These are phyloP conservation scores for Candida frijolesensis DNA, from an alignment of 1,139 yeast species.

Conservation along the genomic window DNA sequence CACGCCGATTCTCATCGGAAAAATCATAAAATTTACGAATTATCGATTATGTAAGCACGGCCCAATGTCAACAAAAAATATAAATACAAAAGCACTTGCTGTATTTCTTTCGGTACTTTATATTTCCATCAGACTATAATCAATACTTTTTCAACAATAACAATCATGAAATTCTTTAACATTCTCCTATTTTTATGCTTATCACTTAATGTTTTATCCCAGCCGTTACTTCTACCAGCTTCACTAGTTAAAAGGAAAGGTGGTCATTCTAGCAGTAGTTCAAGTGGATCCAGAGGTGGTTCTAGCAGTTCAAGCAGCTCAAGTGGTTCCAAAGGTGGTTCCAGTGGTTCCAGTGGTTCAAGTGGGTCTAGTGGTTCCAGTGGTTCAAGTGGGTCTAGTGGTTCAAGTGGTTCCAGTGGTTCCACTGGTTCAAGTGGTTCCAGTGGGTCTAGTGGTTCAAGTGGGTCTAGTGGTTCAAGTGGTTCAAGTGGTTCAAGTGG, in stretches of 20 bases:
- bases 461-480: background rate
- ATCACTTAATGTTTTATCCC: background rate
- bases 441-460: constrained; percentile 6
- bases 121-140: background rate
- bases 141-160: background rate
- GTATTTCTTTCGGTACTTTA: no score
- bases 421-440: background rate
- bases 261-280: constrained; percentile 5
- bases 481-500: background rate
- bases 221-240: background rate
- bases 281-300: no score
- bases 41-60: background rate
- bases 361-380: constrained; percentile 10
- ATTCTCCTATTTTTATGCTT: background rate
- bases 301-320: background rate
- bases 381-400: constrained; percentile 12
- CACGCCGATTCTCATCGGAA: background rate
- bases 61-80: background rate
- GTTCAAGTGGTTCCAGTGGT: constrained; percentile 4
- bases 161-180: background rate
- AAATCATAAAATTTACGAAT: background rate
- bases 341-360: constrained; percentile 7
- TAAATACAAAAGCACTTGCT: no score
- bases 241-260: background rate
- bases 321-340: constrained; percentile 1